Conservation (phyloP, 2,329 filamentous ascomycete genomes). For the Emmonsia crescens region DNA sequence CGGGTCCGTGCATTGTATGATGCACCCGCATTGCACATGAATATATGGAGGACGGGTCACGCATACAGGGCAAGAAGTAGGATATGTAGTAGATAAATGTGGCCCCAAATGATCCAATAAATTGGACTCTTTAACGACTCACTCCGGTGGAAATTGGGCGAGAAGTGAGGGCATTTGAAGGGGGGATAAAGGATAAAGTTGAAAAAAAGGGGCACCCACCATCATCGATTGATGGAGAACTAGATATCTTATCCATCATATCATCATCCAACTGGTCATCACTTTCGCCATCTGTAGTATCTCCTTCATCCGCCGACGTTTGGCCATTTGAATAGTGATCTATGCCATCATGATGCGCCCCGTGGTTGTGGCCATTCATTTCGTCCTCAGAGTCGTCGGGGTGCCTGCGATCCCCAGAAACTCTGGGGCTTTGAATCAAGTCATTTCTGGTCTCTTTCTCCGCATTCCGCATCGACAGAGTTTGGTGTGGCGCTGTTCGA, state of each 20-base stretch:
- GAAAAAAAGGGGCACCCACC: slow-evolving; percentile 54
- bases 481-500: slow-evolving; percentile 67
- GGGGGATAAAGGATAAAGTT: slow-evolving; percentile 13
- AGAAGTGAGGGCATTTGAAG: slow-evolving; percentile 15
- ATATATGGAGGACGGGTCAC: not conserved
- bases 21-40: not conserved
- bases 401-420: slow-evolving; percentile 45
- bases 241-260: slow-evolving; percentile 97
- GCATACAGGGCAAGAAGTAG: not conserved
- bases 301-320: slow-evolving; percentile 18
- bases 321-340: slow-evolving; percentile 1
- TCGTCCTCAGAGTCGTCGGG: slow-evolving; percentile 22
- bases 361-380: slow-evolving; percentile 15
- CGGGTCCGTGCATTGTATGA: not conserved
- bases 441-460: slow-evolving; percentile 67
- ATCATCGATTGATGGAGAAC: slow-evolving; percentile 97
- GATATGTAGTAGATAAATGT: not conserved
- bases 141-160: not conserved
- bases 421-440: slow-evolving; percentile 51
- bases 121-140: not conserved
- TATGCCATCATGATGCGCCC: slow-evolving; percentile 11
- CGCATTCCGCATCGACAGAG: slow-evolving; percentile 70
- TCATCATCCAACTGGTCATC: slow-evolving; percentile 74
- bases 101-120: not conserved
- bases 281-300: slow-evolving; percentile 37